These are phyloP conservation scores for Phytopythium helicoides DNA, from an alignment of 352 stramenopile species.

Conservation along the genomic window DNA sequence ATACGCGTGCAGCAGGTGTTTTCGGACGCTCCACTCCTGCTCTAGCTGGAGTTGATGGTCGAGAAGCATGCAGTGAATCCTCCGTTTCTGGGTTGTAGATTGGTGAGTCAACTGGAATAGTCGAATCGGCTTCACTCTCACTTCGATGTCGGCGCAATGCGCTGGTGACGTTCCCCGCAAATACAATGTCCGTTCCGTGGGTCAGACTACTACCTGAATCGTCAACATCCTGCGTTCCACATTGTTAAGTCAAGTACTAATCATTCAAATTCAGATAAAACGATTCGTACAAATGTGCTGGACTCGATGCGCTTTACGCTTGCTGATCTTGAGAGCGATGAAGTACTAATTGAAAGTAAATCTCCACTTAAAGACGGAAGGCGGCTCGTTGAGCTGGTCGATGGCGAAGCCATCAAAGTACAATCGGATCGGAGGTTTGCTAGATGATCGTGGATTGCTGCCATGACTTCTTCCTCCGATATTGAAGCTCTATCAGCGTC, in stretches of 20 bases:
- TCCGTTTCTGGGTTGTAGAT: neutral
- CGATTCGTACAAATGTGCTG: conserved; percentile 9
- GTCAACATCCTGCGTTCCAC: conserved; percentile 14
- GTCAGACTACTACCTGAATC: conserved; percentile 80
- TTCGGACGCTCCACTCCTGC: conserved; percentile 35
- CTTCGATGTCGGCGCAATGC: conserved; percentile 67
- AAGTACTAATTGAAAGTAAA: neutral
- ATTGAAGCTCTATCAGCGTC: conserved; percentile 38
- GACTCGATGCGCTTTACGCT: conserved; percentile 20
- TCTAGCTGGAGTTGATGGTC: neutral
- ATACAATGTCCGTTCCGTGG: conserved; percentile 85
- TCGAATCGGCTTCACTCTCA: conserved; percentile 44
- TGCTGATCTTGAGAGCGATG: conserved; percentile 23
- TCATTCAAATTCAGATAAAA: neutral
- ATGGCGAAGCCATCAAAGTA: neutral
- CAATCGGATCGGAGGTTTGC: conserved; percentile 5
- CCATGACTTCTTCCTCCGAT: conserved; percentile 48
- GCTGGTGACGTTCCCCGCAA: conserved; percentile 88
- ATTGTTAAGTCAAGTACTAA: neutral
- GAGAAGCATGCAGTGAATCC: conserved; percentile 8
- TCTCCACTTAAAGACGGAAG: neutral
- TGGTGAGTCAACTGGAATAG: neutral
- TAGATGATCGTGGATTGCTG: conserved; percentile 30
- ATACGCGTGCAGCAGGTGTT: conserved; percentile 59
- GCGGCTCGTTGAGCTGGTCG: neutral